Evolutionary conservation across 352 stramenopile species (phyloP).

Genomic region (Phytopythium boreale): DNA sequence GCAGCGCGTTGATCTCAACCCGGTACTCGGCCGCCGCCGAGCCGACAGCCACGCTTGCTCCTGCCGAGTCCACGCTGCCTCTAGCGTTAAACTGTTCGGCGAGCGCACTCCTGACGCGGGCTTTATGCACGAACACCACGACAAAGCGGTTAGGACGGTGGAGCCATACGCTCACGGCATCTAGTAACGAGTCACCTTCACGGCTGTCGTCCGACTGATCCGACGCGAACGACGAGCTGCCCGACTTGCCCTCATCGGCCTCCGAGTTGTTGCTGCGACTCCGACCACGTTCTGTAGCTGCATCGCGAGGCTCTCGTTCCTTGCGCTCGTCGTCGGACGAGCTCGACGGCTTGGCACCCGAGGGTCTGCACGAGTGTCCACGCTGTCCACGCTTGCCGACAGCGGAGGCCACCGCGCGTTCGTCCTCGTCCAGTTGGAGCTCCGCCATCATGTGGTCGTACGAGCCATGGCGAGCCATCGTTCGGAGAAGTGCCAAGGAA

Average conservation of each 20-base stretch:
- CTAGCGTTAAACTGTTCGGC: constrained; percentile 10
- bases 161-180: not conserved
- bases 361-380: not conserved
- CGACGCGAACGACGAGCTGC: not conserved
- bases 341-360: not conserved
- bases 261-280: constrained; percentile 12
- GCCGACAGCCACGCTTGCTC: not conserved
- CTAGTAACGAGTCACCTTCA: constrained; percentile 7
- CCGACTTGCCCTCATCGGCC: constrained; percentile 11
- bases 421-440: constrained; percentile 13
- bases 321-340: not conserved
- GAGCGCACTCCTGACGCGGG: constrained; percentile 15
- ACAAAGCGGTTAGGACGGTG: not conserved
- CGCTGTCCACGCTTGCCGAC: not conserved
- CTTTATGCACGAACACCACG: constrained; percentile 1
- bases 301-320: not conserved
- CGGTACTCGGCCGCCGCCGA: constrained; percentile 6
- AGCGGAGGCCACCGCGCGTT: not conserved
- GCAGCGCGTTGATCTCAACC: constrained; percentile 27
- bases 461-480: constrained; percentile 12
- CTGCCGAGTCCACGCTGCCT: not conserved
- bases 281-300: no score
- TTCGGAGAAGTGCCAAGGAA: not conserved
- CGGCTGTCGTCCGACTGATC: not conserved
- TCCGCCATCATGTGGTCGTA: constrained; percentile 32